Evolutionary conservation across 192 early-diverging fungal genomes (phyloP).

Genomic region (Umbelopsis vinacea): DNA sequence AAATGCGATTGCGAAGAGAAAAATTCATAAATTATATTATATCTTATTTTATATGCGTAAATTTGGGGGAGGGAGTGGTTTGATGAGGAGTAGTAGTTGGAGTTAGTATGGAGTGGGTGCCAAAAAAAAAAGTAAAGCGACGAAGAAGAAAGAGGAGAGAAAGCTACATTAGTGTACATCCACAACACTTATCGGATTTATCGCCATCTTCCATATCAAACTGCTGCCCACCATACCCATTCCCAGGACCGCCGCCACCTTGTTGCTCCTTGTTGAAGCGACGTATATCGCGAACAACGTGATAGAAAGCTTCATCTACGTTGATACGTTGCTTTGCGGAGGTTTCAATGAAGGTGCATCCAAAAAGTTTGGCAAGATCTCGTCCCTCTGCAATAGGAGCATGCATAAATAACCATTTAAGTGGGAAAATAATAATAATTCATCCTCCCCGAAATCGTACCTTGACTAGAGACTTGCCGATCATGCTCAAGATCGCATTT

Average conservation of each 20-base stretch:
- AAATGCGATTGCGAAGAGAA: background rate
- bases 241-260: constrained; percentile 21
- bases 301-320: constrained; percentile 91
- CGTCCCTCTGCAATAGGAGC: constrained; percentile 64
- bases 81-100: background rate
- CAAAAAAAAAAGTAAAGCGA: background rate
- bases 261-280: constrained; percentile 76
- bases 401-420: background rate
- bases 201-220: constrained; percentile 17
- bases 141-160: background rate
- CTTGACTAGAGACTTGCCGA: constrained; percentile 73
- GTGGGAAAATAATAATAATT: background rate
- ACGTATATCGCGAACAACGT: constrained; percentile 83
- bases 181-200: constrained; percentile 22
- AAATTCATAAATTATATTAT: constrained; percentile 20
- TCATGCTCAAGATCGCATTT: constrained; percentile 87
- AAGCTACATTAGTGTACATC: constrained; percentile 29
- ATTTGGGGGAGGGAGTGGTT: background rate
- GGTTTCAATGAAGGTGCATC: constrained; percentile 85
- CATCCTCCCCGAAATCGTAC: background rate
- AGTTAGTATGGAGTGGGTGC: background rate
- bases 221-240: constrained; percentile 11
- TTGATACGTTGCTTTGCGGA: constrained; percentile 86
- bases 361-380: constrained; percentile 78
- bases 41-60: constrained; percentile 21